phyloP scores from a whole-genome alignment of 352 stramenopile genomes.

The Globisporangium middletonii region DNA sequence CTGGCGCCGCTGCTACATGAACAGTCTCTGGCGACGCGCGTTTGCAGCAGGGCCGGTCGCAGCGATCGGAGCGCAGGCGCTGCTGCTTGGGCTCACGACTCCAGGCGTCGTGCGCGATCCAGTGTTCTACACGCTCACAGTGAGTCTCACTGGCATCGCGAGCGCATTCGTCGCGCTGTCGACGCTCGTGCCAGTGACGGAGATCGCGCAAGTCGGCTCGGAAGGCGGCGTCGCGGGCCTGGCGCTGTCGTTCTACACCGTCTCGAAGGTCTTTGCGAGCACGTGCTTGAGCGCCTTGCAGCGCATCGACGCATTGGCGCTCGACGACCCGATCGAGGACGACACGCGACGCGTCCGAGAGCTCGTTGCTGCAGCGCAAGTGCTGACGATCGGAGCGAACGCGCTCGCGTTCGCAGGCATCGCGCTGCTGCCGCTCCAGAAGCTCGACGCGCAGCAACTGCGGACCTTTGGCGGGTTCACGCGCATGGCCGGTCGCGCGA shows the following conservation, averaged over 20 bases:
- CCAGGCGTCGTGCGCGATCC: constrained; percentile 19
- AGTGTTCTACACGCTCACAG: constrained; percentile 21
- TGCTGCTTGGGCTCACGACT: constrained; percentile 23
- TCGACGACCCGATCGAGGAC: constrained; percentile 10
- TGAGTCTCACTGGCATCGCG: constrained; percentile 21
- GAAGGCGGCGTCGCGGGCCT: constrained; percentile 13
- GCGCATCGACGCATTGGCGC: not conserved
- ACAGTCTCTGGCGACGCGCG: constrained; percentile 31
- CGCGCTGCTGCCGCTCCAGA: constrained; percentile 25
- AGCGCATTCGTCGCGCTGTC: constrained; percentile 27
- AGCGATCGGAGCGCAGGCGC: constrained; percentile 21
- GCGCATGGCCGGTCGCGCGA: constrained; percentile 25
- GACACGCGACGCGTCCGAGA: constrained; percentile 4
- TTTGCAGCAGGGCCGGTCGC: constrained; percentile 24
- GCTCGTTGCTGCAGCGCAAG: constrained; percentile 8
- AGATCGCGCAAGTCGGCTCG: constrained; percentile 12
- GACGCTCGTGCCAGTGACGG: constrained; percentile 23
- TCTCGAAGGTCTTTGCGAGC: constrained; percentile 15
- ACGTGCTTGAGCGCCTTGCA: constrained; percentile 12
- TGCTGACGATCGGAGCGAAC: constrained; percentile 8
- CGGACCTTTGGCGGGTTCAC: constrained; percentile 47
- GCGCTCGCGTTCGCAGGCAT: constrained; percentile 13
- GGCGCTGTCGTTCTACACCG: constrained; percentile 13
- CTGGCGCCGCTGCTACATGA: constrained; percentile 28
- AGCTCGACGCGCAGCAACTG: constrained; percentile 38